A percentile compares a stretch with the other conserved stretches of the same genome.
These are phyloP conservation scores for Globisporangium splendens DNA, from an alignment of 352 stramenopile species.

Conservation along the genomic window DNA sequence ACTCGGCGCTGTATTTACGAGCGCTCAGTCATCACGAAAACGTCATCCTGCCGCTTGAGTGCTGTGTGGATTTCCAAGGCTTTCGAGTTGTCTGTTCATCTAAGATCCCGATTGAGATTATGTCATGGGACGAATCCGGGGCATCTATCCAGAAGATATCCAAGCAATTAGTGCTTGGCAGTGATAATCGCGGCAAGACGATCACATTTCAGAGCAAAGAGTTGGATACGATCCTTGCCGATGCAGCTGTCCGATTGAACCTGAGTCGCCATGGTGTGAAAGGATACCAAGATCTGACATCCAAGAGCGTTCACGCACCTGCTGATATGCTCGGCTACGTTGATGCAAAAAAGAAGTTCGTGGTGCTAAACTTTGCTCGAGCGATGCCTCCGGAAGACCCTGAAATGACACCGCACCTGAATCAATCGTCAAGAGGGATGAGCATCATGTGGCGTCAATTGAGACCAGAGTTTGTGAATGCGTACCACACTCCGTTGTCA, in stretches of 20 bases:
- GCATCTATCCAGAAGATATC: slow-evolving; percentile 49
- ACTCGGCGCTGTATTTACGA: slow-evolving; percentile 76
- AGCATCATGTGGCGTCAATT: slow-evolving; percentile 92
- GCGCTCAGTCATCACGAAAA: slow-evolving; percentile 26
- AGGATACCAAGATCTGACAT: slow-evolving; percentile 85
- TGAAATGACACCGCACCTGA: slow-evolving; percentile 68
- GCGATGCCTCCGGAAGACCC: slow-evolving; percentile 89
- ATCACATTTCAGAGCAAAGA: slow-evolving; percentile 79
- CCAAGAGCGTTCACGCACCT: slow-evolving; percentile 70
- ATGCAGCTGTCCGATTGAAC: slow-evolving; percentile 69
- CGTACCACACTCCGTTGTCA: slow-evolving; percentile 53
- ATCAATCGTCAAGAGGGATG: slow-evolving; percentile 74
- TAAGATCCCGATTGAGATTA: slow-evolving; percentile 78
- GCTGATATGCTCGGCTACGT: slow-evolving; percentile 84
- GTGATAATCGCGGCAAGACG: slow-evolving; percentile 76
- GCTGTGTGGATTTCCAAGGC: slow-evolving; percentile 85
- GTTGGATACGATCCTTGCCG: slow-evolving; percentile 63
- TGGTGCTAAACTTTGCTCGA: slow-evolving; percentile 81
- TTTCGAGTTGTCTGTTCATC: slow-evolving; percentile 84
- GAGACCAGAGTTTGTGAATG: slow-evolving; percentile 79
- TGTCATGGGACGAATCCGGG: slow-evolving; percentile 62
- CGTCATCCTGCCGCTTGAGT: slow-evolving; percentile 75
- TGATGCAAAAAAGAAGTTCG: slow-evolving; percentile 47
- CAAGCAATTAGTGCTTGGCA: slow-evolving; percentile 86
- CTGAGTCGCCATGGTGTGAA: slow-evolving; percentile 81